Percentiles rank a stretch among this genome's conserved stretches.
Evolutionary conservation across 306 rosid species (phyloP).

Genomic region (Vicia faba): DNA sequence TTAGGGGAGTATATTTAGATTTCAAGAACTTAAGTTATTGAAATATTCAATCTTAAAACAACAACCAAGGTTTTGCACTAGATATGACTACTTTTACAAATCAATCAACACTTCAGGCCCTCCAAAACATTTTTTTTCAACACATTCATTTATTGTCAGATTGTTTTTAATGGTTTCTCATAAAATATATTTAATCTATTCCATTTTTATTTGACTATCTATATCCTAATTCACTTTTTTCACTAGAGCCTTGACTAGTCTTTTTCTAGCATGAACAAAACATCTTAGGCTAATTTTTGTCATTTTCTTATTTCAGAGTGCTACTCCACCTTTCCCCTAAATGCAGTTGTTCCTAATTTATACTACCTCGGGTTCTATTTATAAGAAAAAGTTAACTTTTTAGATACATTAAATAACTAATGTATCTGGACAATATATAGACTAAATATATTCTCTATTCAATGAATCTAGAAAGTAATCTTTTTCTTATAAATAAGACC

Average conservation of each 20-base stretch:
- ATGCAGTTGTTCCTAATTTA: constrained; percentile 11
- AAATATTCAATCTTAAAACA: constrained; percentile 20
- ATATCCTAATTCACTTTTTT: constrained; percentile 14
- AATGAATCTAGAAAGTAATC: too few relatives aligned
- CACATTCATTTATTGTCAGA: constrained; percentile 12
- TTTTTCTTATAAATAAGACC: too few relatives aligned
- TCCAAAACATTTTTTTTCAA: neutral
- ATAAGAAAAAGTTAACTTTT: too few relatives aligned
- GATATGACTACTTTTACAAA: constrained; percentile 3
- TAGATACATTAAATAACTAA: too few relatives aligned
- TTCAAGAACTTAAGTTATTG: constrained; percentile 27
- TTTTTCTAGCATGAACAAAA: constrained; percentile 27
- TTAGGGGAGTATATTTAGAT: constrained; percentile 15
- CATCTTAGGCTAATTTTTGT: constrained; percentile 19
- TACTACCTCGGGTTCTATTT: too few relatives aligned
- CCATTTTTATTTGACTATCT: constrained; percentile 17
- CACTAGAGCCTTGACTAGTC: neutral
- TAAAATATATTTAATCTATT: constrained; percentile 13
- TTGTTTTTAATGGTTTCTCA: constrained; percentile 17
- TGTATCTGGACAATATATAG: too few relatives aligned
- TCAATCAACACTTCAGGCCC: constrained; percentile 19
- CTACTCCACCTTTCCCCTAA: constrained; percentile 1
- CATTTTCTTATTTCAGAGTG: constrained; percentile 20
- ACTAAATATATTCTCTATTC: too few relatives aligned
- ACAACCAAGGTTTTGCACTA: neutral